A percentile compares a stretch with the other conserved stretches of the same genome.
These are phyloP conservation scores for Fusarium chaquense DNA, from an alignment of 2,329 filamentous ascomycete genomes.

Conservation along the genomic window DNA sequence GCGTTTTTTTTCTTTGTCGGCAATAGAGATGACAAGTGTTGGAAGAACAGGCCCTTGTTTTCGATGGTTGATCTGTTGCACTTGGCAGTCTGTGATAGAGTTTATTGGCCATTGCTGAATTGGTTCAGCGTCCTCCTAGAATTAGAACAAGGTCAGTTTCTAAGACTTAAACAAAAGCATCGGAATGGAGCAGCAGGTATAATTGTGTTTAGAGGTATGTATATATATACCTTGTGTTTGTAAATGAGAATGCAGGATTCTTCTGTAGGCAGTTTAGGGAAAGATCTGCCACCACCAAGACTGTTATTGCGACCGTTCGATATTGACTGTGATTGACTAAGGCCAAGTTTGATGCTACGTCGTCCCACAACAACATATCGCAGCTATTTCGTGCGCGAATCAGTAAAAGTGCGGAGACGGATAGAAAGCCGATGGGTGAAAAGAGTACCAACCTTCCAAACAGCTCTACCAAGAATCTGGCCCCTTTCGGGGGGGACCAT, in stretches of 20 bases:
- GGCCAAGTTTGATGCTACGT: conserved; percentile 48
- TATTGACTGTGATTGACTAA: conserved; percentile 55
- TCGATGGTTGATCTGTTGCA: conserved; percentile 70
- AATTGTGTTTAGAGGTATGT: background rate
- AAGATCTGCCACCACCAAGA: conserved; percentile 53
- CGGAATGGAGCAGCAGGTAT: background rate
- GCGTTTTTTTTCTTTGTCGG: conserved; percentile 72
- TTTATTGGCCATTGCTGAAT: conserved; percentile 65
- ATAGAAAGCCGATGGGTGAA: conserved; percentile 5
- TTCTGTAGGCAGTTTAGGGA: conserved; percentile 54
- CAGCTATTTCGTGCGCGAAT: conserved; percentile 55
- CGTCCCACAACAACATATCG: conserved; percentile 70
- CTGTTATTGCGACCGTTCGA: conserved; percentile 56
- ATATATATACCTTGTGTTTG: conserved; percentile 64
- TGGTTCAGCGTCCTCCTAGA: conserved; percentile 65
- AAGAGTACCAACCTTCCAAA: conserved; percentile 63
- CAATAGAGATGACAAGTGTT: conserved; percentile 69
- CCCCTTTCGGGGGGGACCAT: conserved; percentile 64
- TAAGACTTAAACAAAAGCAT: background rate
- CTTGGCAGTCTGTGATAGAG: conserved; percentile 67
- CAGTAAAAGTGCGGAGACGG: conserved; percentile 10
- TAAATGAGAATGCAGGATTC: conserved; percentile 65
- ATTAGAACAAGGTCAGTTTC: conserved; percentile 19
- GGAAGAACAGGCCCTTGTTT: conserved; percentile 71
- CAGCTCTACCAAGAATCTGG: conserved; percentile 62